Conservation (phyloP, 108 stramenopile genomes). For the Asterionellopsis glacialis region DNA sequence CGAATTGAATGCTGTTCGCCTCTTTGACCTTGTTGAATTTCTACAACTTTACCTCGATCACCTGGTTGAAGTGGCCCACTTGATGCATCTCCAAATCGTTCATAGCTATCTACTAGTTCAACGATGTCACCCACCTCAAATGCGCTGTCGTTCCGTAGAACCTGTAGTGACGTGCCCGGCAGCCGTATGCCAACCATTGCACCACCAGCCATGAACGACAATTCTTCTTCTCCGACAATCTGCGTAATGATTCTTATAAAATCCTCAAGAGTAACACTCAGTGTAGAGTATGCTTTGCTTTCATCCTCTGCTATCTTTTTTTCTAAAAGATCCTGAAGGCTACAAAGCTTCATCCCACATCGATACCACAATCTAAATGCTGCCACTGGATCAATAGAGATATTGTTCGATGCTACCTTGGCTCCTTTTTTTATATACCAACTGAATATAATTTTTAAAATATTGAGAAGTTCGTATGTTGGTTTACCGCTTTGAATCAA, state of each 20-base stretch:
- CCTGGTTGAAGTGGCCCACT: constrained; percentile 32
- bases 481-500: constrained; percentile 18
- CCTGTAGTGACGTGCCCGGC: too few relatives aligned
- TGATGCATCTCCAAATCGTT: constrained; percentile 35
- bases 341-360: constrained; percentile 28
- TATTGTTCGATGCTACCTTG: background rate
- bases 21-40: constrained; percentile 28
- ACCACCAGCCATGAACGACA: too few relatives aligned
- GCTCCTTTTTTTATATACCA: constrained; percentile 11
- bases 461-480: constrained; percentile 9
- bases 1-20: constrained; percentile 32
- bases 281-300: background rate
- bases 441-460: constrained; percentile 26
- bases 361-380: constrained; percentile 49
- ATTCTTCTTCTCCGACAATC: constrained; percentile 12
- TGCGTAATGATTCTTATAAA: constrained; percentile 17
- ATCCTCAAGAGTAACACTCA: constrained; percentile 12
- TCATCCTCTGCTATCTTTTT: background rate
- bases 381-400: constrained; percentile 9
- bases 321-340: constrained; percentile 14
- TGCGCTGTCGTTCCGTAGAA: too few relatives aligned
- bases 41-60: constrained; percentile 35
- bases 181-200: too few relatives aligned
- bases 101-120: constrained; percentile 36
- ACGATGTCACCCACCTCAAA: constrained; percentile 35